Percentiles rank a stretch among this genome's conserved stretches.
Evolutionary conservation across 192 early-diverging fungal species (phyloP).

Genomic region (Phycomyces blakesleeanus): DNA sequence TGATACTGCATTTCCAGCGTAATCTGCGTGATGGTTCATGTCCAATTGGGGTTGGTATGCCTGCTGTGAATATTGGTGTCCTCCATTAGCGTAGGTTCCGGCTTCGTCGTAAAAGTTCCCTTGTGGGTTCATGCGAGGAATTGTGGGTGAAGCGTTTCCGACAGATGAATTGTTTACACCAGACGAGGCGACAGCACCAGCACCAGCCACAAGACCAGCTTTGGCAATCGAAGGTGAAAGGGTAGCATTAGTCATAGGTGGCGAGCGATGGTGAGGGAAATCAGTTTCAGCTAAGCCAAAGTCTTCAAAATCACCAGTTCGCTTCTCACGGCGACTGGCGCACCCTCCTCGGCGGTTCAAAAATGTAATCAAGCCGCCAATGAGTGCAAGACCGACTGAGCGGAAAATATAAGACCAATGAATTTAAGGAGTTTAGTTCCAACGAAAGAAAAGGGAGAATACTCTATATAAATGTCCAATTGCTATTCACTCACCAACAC

Average conservation of each 20-base stretch:
- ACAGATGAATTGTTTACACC: not conserved
- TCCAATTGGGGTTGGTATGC: conserved; percentile 19
- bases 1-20: conserved; percentile 1
- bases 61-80: not conserved
- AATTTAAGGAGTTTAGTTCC: conserved; percentile 4
- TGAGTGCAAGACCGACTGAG: conserved; percentile 32
- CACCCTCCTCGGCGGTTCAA: conserved; percentile 33
- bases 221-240: not conserved
- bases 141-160: conserved; percentile 12
- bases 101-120: conserved; percentile 17
- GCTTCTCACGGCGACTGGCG: conserved; percentile 21
- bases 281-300: conserved; percentile 32
- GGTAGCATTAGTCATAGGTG: conserved; percentile 12
- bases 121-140: conserved; percentile 23
- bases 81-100: not conserved
- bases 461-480: not conserved
- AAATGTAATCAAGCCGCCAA: conserved; percentile 29
- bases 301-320: conserved; percentile 29
- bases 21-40: not conserved
- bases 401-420: not conserved
- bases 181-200: not conserved
- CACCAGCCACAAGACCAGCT: not conserved
- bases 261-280: conserved; percentile 26
- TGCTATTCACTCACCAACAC: conserved; percentile 14
- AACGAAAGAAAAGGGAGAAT: no score